Evolutionary conservation across 805 yeast genomes (phyloP).

Genomic region (Pachysolen tannophilus): DNA sequence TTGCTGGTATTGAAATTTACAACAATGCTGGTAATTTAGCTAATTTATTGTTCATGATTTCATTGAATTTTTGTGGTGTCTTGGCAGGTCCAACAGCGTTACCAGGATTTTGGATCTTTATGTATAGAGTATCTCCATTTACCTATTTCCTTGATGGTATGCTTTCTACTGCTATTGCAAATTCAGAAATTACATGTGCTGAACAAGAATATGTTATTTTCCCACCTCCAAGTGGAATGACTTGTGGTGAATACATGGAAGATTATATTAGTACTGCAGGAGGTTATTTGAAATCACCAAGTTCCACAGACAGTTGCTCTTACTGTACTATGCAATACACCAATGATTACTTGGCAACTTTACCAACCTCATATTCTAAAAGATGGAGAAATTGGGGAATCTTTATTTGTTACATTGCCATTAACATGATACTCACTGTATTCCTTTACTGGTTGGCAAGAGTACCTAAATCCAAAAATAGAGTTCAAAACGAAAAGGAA

Average conservation of each 20-base stretch:
- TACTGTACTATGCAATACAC: conserved; percentile 55
- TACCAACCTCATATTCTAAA: conserved; percentile 31
- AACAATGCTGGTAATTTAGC: conserved; percentile 61
- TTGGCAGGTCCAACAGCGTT: conserved; percentile 41
- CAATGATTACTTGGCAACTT: conserved; percentile 45
- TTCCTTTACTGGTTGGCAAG: conserved; percentile 32
- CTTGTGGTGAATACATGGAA: conserved; percentile 49
- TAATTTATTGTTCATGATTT: conserved; percentile 49
- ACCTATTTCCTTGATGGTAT: conserved; percentile 56
- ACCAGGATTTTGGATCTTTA: conserved; percentile 76
- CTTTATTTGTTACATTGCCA: conserved; percentile 37
- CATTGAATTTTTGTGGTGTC: conserved; percentile 74
- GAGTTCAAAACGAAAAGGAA: conserved; percentile 10
- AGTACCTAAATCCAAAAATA: conserved; percentile 24
- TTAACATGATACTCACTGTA: conserved; percentile 28
- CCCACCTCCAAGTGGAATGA: conserved; percentile 43
- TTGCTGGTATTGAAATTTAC: conserved; percentile 51
- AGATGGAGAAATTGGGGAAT: conserved; percentile 58
- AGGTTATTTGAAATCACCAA: conserved; percentile 38
- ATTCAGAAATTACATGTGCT: conserved; percentile 38
- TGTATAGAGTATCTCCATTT: conserved; percentile 68
- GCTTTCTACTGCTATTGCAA: conserved; percentile 48
- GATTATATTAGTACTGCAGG: conserved; percentile 28
- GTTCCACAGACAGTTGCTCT: conserved; percentile 44
- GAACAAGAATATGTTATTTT: conserved; percentile 37